These are phyloP conservation scores for Serpula lacrymans DNA, from an alignment of 768 basidiomycete species.

Conservation along the genomic window DNA sequence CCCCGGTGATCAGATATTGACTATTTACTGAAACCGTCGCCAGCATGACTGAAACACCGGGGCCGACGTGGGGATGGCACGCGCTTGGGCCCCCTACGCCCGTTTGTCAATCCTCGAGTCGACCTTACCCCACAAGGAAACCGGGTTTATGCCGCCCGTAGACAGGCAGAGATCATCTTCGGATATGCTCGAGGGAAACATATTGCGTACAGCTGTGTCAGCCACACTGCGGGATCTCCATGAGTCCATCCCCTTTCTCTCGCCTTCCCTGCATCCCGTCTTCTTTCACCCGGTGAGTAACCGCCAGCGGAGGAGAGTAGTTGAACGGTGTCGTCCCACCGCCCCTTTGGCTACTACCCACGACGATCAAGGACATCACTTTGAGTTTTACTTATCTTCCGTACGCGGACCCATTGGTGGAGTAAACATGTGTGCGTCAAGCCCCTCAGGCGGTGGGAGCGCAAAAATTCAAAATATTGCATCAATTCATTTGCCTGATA, in stretches of 20 bases:
- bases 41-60: constrained; percentile 3
- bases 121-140: constrained; percentile 7
- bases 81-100: neutral
- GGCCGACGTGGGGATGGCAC: constrained; percentile 11
- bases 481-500: too few relatives aligned
- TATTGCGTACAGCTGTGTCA: constrained; percentile 1
- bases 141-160: constrained; percentile 5
- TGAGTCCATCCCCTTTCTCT: constrained; percentile 3
- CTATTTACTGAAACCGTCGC: neutral
- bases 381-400: constrained; percentile 5
- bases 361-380: constrained; percentile 16
- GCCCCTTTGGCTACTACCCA: constrained; percentile 17
- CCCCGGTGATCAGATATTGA: constrained; percentile 7
- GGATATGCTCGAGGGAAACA: neutral
- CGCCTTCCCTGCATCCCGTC: constrained; percentile 1
- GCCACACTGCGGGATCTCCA: constrained; percentile 1
- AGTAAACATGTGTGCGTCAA: neutral
- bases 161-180: neutral
- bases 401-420: constrained; percentile 3
- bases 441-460: too few relatives aligned
- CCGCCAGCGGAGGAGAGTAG: constrained; percentile 9
- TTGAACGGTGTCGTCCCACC: constrained; percentile 9
- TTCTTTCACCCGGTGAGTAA: too few relatives aligned
- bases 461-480: too few relatives aligned
- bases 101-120: constrained; percentile 3